These are phyloP conservation scores for Allomyces arbusculus DNA, from an alignment of 192 early-diverging fungal species.

Conservation along the genomic window DNA sequence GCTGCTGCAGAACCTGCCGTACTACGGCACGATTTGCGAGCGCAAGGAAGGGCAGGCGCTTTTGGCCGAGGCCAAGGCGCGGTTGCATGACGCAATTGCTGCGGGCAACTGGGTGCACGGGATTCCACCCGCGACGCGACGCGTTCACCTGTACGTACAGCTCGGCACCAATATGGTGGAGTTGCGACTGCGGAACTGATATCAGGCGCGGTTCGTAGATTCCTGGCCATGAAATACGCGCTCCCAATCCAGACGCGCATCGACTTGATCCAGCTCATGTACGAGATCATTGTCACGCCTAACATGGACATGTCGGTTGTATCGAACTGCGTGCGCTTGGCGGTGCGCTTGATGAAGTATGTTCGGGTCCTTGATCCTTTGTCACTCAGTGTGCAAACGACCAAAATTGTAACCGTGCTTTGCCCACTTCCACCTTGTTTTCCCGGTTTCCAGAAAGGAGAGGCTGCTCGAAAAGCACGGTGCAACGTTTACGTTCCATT, in stretches of 20 bases:
- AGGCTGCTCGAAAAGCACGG: not conserved
- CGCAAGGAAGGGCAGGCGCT: not conserved
- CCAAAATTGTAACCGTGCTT: not conserved
- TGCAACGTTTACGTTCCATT: not conserved
- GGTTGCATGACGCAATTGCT: not conserved
- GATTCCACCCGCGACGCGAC: not conserved
- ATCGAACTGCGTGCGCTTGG: not conserved
- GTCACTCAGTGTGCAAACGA: not conserved
- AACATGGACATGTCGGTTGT: not conserved
- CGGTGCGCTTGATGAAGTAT: not conserved
- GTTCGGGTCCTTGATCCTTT: not conserved
- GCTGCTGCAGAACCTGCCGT: not conserved
- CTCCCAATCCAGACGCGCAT: not conserved
- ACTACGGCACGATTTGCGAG: not conserved
- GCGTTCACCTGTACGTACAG: not conserved
- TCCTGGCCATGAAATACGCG: not conserved
- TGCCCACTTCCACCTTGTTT: not conserved
- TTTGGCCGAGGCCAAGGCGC: not conserved
- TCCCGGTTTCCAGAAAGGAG: not conserved
- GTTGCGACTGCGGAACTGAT: too few species aligned
- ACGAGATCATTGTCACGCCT: not conserved
- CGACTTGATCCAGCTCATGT: not conserved
- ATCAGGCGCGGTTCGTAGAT: too few species aligned
- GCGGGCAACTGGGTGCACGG: not conserved
- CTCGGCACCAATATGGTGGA: too few species aligned